These are phyloP conservation scores for Novymonas esmeraldas DNA, from an alignment of 208 protist genomes.

Conservation along the genomic window DNA sequence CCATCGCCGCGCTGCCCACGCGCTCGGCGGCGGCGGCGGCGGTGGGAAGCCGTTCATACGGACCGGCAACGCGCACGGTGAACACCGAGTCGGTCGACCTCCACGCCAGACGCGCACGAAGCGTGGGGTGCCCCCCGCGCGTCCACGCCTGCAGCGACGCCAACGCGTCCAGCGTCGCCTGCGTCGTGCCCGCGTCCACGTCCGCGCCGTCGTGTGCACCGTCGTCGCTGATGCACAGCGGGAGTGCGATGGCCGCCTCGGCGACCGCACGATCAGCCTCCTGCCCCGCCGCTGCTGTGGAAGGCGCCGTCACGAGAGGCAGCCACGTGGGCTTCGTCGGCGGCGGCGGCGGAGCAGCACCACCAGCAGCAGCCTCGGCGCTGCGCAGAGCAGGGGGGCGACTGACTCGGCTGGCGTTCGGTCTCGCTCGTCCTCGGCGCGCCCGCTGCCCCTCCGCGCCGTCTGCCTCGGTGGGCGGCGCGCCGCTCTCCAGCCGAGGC, in stretches of 20 bases:
- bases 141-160: slow-evolving; percentile 12
- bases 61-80: slow-evolving; percentile 9
- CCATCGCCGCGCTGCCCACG: neutral
- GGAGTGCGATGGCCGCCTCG: neutral
- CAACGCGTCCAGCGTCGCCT: slow-evolving; percentile 11
- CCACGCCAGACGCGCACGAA: slow-evolving; percentile 17
- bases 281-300: neutral
- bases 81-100: slow-evolving; percentile 11
- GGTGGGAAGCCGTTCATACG: neutral
- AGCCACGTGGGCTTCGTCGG: neutral
- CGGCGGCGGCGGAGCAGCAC: neutral
- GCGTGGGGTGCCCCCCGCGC: slow-evolving; percentile 12
- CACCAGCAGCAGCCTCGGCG: too few species aligned
- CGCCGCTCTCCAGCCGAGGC: neutral
- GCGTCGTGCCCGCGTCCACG: neutral
- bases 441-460: too few species aligned
- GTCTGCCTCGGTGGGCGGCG: neutral
- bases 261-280: too few species aligned
- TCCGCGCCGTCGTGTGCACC: neutral
- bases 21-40: neutral
- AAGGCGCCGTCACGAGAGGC: slow-evolving; percentile 3
- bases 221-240: neutral
- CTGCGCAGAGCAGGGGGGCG: too few species aligned
- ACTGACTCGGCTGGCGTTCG: too few species aligned
- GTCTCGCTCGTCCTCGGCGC: too few species aligned